A percentile compares a stretch with the other conserved stretches of the same genome.
Conservation (phyloP, 495 filamentous ascomycete species). For the Penicillium parvum region DNA sequence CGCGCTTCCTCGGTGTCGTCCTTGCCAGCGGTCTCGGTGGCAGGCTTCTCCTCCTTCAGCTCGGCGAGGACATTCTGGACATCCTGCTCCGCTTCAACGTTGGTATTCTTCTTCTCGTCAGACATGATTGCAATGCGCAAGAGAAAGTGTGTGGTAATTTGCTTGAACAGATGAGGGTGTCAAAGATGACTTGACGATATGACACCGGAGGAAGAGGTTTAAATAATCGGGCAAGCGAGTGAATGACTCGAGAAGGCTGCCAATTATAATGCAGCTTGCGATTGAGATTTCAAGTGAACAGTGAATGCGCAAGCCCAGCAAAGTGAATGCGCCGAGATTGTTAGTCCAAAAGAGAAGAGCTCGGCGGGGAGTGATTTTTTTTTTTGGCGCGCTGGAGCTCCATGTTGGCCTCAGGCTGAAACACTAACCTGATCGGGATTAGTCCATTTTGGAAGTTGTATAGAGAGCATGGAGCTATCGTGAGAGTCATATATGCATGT, state of each 20-base stretch:
- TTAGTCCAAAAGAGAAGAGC: conserved; percentile 8
- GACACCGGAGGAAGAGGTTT: neutral
- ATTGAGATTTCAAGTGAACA: neutral
- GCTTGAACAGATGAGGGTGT: no score
- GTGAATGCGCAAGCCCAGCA: no score
- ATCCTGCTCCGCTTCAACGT: conserved; percentile 40
- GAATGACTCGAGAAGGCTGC: no score
- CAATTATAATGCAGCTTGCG: no score
- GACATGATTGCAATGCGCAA: conserved; percentile 29
- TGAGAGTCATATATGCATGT: no score
- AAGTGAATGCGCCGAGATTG: neutral
- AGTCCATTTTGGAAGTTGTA: no score
- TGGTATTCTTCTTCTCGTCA: conserved; percentile 40
- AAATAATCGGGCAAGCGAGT: neutral
- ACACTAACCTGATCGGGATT: conserved; percentile 7
- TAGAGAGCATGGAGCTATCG: neutral
- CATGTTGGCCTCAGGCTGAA: conserved; percentile 26
- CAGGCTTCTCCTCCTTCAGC: conserved; percentile 37
- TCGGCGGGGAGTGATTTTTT: conserved; percentile 32
- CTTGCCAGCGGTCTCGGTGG: conserved; percentile 26
- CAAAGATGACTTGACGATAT: conserved; percentile 1
- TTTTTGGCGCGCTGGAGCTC: conserved; percentile 32
- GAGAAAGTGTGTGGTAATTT: conserved; percentile 1
- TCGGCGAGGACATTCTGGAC: conserved; percentile 46
- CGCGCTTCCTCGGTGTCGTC: conserved; percentile 40